Conservation (phyloP, 2,329 filamentous ascomycete genomes). For the Cladosporium sp. region DNA sequence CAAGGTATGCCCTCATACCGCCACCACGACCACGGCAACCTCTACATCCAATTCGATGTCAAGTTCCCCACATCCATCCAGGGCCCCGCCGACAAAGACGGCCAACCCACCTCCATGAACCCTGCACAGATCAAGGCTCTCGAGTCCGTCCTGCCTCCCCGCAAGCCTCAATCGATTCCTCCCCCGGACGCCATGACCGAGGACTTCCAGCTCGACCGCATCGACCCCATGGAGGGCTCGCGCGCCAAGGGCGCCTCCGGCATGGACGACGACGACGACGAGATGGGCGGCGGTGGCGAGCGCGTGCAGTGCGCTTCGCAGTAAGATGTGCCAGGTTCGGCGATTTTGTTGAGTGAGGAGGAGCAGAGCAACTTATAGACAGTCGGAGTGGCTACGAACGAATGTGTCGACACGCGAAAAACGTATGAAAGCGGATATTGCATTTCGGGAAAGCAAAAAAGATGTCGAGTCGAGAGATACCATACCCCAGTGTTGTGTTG, state of each 20-base stretch:
- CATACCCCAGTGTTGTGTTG: background rate
- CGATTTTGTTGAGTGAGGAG: background rate
- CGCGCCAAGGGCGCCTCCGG: constrained; percentile 57
- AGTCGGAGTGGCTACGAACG: background rate
- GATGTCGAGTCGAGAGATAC: background rate
- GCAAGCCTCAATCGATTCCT: constrained; percentile 60
- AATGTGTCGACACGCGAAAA: background rate
- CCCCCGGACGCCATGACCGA: constrained; percentile 88
- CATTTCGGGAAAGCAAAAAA: background rate
- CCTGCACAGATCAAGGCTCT: constrained; percentile 71
- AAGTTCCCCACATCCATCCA: constrained; percentile 72
- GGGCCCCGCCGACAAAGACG: constrained; percentile 37
- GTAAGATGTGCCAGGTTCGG: constrained; percentile 43
- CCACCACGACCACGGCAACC: constrained; percentile 91
- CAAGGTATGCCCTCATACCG: constrained; percentile 97
- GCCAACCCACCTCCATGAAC: constrained; percentile 41
- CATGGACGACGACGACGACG: constrained; percentile 63
- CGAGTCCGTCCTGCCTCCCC: constrained; percentile 77
- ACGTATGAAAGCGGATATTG: background rate
- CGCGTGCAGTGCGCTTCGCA: constrained; percentile 84
- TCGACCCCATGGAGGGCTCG: constrained; percentile 63
- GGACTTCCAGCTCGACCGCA: constrained; percentile 78
- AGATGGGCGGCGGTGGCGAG: constrained; percentile 61
- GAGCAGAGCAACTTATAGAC: background rate
- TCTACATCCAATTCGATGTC: constrained; percentile 96